Base-by-base conservation (phyloP, 2,329 filamentous ascomycete species). In the Aulographum hederae region DNA sequence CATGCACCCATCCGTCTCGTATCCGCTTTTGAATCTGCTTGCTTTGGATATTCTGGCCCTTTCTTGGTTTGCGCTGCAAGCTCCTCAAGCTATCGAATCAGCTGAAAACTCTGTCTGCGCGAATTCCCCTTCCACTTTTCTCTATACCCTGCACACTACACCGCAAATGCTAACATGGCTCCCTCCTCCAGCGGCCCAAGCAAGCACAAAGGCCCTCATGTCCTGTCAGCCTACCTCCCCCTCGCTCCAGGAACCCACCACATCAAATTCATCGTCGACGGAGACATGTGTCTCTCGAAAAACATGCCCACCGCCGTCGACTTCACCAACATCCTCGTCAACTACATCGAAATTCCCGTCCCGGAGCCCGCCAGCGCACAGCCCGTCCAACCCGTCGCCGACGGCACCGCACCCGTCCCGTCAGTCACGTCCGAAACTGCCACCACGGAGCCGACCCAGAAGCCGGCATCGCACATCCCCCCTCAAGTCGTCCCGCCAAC, bases 291-390 rank as follows among this genome's bases (percentile, higher is more conserved):
- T 49, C 89, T 84, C 11, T 89, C 82, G 12, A 73, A 79, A 37
- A 72, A 78, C 40, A 64, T 94, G 34, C 86, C 89, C 11, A 95
- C 89, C 0, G 92, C 89, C 2, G 89, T 98, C 36, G 89, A 98
- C 52, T 94, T 91, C 52, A 91, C 84, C 40, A 95, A 95, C 58
- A 92, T 93, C 49, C 65, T 98, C 13, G 86, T 98, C 55, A 98
- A 98, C 57, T 98, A 95, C 51, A 81, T 98, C 47, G 89, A 98
- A 58, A 79, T 95, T 38, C 72, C 80, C 21, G 55, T 74, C 18
- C 60, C 62, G 8, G 26, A 8, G 34, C 40, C 19, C 35, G 42
- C 25, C 36, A 36, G 21, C 39, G 27, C 26, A 13, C 25, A 34
- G 26, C 25, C 14, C 13, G 17, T 18, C 10, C 26, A 26, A 6